phyloP scores from a whole-genome alignment of 768 basidiomycete genomes.

The Butyriboletus loyo region DNA sequence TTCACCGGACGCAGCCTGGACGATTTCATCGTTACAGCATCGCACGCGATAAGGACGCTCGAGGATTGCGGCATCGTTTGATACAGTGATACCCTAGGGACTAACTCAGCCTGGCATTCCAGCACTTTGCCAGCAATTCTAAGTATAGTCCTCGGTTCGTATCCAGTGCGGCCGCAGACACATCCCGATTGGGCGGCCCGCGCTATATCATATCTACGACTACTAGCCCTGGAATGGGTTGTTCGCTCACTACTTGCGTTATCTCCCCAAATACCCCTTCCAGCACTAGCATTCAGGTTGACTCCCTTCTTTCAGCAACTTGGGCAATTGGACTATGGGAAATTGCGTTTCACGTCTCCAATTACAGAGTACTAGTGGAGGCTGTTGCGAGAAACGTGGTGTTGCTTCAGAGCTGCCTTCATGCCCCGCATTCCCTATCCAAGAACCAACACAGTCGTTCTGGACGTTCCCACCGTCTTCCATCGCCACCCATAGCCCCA shows the following conservation, averaged over 20 bases:
- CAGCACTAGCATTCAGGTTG: not conserved
- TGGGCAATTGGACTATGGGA: conserved; percentile 19
- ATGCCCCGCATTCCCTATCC: conserved; percentile 47
- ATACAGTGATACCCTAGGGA: not conserved
- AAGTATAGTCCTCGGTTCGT: not conserved
- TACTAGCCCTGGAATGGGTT: conserved; percentile 8
- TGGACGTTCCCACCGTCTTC: conserved; percentile 58
- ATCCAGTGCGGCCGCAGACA: not conserved
- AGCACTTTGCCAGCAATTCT: conserved; percentile 1
- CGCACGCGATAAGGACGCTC: conserved; percentile 8
- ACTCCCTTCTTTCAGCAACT: conserved; percentile 3
- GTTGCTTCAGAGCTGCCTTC: not conserved
- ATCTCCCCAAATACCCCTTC: not conserved
- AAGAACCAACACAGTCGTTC: conserved; percentile 54
- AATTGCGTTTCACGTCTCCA: conserved; percentile 21
- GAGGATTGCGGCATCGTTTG: conserved; percentile 11
- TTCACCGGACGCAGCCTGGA: not conserved
- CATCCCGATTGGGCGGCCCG: conserved; percentile 12
- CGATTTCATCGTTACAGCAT: conserved; percentile 14
- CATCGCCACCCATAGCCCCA: conserved; percentile 34
- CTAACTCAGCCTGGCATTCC: not conserved
- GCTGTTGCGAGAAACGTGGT: conserved; percentile 1
- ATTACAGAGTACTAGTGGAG: not conserved
- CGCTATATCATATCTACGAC: conserved; percentile 14
- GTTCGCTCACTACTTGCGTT: not conserved